Base-by-base conservation (phyloP, 177 flowering plant species). In the Telopea speciosissima region DNA sequence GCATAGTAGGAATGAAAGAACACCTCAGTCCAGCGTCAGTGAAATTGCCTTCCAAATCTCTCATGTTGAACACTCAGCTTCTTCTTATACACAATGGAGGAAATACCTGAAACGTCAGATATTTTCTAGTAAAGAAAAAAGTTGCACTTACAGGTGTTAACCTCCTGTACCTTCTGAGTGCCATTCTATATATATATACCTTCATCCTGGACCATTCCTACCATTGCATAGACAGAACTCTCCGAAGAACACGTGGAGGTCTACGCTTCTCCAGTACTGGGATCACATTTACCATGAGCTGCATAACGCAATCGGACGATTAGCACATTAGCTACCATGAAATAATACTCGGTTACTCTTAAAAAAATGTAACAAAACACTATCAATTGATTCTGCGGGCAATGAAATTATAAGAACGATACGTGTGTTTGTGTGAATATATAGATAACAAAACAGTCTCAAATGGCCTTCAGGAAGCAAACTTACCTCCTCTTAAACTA, bases 231-330 rank as follows among this genome's bases (percentile, higher is more conserved):
- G 89, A 85, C 17, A 65, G 74, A 71, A 80, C 82, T 74, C 86
- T 82, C 26, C 87, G 83, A 8, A 87, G 85, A 22, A 56, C 72
- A 25, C 85, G 85, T 12, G 74, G 78, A 23, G 88, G 84, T 64
- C 75, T 82, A 74, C 74, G 79, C 78, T 80, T 81, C 75, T 84
- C 89, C 63, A 75, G 82, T 61, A 82, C 81, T 3, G 90, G 92
- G 44, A 86, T 72, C 71, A 88, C 78, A 62, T 80, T 76, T 70
- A 87, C 86, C 85, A 87, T 81, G 25, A 90, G 81, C 95, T 90
- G 86, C 84, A 85, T 67, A 63, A 61, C 78, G n/a, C 8, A 49
- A 67, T 17, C 8, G 22, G 66, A 45, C 23, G 6, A 22, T 42
- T 24, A 66, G 12, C 28, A 24, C 26, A 22, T 31, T 28, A 49